Evolutionary conservation across 495 filamentous ascomycete species (phyloP), one percentile per base, ranked within the genome.

Genomic region (Melanomma pulvis-pyrius): DNA sequence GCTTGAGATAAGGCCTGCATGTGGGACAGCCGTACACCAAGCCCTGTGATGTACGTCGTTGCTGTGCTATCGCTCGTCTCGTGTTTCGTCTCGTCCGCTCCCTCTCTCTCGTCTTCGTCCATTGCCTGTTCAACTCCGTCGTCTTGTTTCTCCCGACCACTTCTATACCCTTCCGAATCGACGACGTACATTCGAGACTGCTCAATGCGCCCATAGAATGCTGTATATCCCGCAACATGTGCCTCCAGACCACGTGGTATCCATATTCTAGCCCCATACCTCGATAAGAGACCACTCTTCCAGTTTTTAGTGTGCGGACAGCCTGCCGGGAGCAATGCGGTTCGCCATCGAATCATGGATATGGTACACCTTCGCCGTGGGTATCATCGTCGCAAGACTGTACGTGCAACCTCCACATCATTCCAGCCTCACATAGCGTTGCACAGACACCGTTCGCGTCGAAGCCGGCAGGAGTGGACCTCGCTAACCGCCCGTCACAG

Each of bases 331-430:
- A 30, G 12, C 41, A 29, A 67, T 50, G 48, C 63, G 39, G 30
- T 71, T 67, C 41, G 47, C 19, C 19, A 75, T 82, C 7, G 83
- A 85, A 71, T 82, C 81, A 39, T 82, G 81, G 79, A 79, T 79
- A 1, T 82, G 83, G 78, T 85, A 80, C 63, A 69, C 70, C 8
- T 39, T 83, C 56, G 80, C 77, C 0, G 56, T 80, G 2, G 2
- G 75, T 2, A 72, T 83, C 22, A 74, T 79, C 24, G 22, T 74
- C 13, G 68, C 71, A 15, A 72, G 82, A 71, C 73, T 81, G 69
- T 72, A 61, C n/a, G 67, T 65, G 9, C 12, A 32, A 47, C 24
- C 21, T 17, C 28, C 28, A n/a, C 25, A 50, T 12, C 13, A 19
- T 11, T 9, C 26, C 15, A 44, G 39, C 39, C 17, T n/a, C 39